These are phyloP conservation scores for Penicillium sp. DNA, from an alignment of 2,329 filamentous ascomycete species.

Conservation along the genomic window DNA sequence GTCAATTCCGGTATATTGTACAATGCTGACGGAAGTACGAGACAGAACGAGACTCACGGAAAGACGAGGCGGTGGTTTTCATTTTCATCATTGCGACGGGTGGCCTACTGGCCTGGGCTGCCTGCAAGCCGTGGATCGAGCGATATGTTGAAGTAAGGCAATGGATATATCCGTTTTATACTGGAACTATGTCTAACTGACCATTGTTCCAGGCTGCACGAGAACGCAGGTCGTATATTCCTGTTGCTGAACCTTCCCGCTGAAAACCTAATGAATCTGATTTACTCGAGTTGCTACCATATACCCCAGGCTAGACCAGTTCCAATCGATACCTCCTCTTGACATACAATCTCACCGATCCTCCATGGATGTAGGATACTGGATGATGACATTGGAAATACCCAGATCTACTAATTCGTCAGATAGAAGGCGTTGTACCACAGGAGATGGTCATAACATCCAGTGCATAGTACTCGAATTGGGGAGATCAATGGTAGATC, in stretches of 20 bases:
- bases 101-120: slow-evolving; percentile 58
- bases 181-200: neutral
- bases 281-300: neutral
- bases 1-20: too few relatives aligned
- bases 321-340: too few relatives aligned
- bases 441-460: too few relatives aligned
- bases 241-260: slow-evolving; percentile 40
- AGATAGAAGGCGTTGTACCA: too few relatives aligned
- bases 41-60: slow-evolving; percentile 61
- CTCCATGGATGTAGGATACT: neutral
- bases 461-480: too few relatives aligned
- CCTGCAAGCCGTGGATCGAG: slow-evolving; percentile 57
- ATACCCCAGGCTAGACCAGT: neutral
- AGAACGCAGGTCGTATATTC: slow-evolving; percentile 51
- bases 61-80: slow-evolving; percentile 63
- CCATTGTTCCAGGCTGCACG: slow-evolving; percentile 39
- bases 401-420: neutral
- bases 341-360: too few relatives aligned
- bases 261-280: slow-evolving; percentile 2
- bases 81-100: slow-evolving; percentile 63
- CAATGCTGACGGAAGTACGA: neutral
- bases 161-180: neutral
- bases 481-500: too few relatives aligned
- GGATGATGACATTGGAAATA: neutral
- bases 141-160: slow-evolving; percentile 52